Percentiles rank a stretch among this genome's conserved stretches.
These are phyloP conservation scores for Aspergillus fijiensis DNA, from an alignment of 2,329 filamentous ascomycete genomes.

Conservation along the genomic window DNA sequence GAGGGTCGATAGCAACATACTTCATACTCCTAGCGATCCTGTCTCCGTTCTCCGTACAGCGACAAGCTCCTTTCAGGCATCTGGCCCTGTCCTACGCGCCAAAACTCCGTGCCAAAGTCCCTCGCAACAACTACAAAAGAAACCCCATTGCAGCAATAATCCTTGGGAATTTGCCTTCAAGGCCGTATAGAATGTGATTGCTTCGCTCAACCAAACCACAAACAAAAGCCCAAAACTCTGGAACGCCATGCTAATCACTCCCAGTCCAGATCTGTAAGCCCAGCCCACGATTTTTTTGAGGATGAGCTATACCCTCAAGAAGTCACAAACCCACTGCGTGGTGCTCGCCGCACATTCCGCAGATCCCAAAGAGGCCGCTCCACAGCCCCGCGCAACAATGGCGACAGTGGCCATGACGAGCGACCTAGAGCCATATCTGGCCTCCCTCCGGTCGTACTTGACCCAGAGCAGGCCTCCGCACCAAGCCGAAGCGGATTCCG, in stretches of 20 bases:
- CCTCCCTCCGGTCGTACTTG: constrained; percentile 31
- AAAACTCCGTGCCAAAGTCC: background rate
- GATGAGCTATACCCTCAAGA: background rate
- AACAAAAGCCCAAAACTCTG: background rate
- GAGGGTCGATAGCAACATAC: too few species aligned
- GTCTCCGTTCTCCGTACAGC: background rate
- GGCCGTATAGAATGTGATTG: constrained; percentile 16
- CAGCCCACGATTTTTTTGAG: background rate
- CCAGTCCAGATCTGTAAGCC: constrained; percentile 17
- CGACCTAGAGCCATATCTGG: constrained; percentile 32
- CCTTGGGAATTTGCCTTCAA: background rate
- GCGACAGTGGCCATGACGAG: constrained; percentile 32
- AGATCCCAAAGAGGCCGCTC: constrained; percentile 4
- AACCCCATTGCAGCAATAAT: background rate
- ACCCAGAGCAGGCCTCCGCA: constrained; percentile 9
- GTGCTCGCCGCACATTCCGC: background rate
- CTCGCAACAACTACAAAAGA: background rate
- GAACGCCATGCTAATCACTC: constrained; percentile 22
- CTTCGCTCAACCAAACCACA: constrained; percentile 4
- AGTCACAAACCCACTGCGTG: background rate
- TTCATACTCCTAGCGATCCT: too few species aligned
- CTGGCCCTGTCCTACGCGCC: background rate
- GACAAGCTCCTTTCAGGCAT: background rate
- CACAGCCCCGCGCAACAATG: constrained; percentile 21
- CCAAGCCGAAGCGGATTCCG: constrained; percentile 1